A percentile compares a stretch with the other conserved stretches of the same genome.
phyloP scores from a whole-genome alignment of 768 basidiomycete genomes.

The Gloeostereum incarnatum region DNA sequence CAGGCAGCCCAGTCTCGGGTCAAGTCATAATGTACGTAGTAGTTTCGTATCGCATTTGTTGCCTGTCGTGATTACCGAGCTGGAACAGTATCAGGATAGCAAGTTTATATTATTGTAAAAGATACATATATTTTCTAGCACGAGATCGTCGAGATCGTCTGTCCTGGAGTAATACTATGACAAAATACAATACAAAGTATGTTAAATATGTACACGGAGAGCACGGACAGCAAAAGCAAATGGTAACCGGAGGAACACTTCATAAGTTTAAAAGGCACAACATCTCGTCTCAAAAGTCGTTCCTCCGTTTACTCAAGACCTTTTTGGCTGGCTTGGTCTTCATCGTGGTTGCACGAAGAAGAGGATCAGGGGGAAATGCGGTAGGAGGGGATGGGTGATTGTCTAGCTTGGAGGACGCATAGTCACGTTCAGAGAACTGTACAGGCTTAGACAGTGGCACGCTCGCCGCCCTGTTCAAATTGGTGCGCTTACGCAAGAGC shows the following conservation, averaged over 20 bases:
- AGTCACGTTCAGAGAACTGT: background rate
- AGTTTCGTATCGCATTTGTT: no score
- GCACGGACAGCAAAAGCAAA: background rate
- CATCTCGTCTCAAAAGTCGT: slow-evolving; percentile 17
- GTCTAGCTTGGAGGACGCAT: background rate
- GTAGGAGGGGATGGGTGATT: slow-evolving; percentile 3
- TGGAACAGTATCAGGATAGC: no score
- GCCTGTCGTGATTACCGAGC: no score
- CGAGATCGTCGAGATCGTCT: no score
- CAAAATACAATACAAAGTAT: no score
- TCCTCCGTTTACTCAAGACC: slow-evolving; percentile 34
- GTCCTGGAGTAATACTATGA: no score
- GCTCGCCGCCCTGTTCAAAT: background rate
- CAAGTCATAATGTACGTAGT: no score
- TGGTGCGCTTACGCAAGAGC: background rate
- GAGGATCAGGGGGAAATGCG: background rate
- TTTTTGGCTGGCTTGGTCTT: slow-evolving; percentile 24
- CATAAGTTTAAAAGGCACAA: slow-evolving; percentile 1
- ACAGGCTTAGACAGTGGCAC: background rate
- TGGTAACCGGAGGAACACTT: background rate
- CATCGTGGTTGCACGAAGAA: slow-evolving; percentile 7
- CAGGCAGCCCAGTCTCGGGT: slow-evolving; percentile 70
- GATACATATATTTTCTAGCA: no score
- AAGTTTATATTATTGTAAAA: no score
- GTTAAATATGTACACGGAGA: no score